Base-by-base conservation (phyloP, 192 early-diverging fungal genomes). In the Entomortierella beljakovae region DNA sequence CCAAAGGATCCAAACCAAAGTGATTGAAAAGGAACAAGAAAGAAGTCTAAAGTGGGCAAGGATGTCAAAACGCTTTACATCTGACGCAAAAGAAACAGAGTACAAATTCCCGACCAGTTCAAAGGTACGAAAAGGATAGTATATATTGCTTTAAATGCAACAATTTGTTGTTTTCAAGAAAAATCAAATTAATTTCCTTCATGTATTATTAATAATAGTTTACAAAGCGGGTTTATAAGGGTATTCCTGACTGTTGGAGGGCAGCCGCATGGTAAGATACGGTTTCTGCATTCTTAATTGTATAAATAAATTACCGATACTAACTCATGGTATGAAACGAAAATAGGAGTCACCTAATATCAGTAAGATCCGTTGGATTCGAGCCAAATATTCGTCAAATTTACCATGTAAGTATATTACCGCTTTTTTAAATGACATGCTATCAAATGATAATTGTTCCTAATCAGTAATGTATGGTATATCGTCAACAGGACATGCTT, bases 211-310 rank as follows among this genome's bases (percentile, higher is more conserved):
- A 8, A 43, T 15, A 49, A 15, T 49, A 88, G 84, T 87, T 89
- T 71, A 57, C 74, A 15, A 61, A 64, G 38, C 64, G 88, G n/a
- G 72, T 89, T 13, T 83, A 81, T 70, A 89, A 89, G 66, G 88
- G 88, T 11, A 83, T 89, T 38, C 88, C 88, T 20, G 86, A 89
- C 62, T 80, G 80, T 33, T 89, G 88, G 88, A 70, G 88, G 57
- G 71, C 82, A 34, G 84, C 83, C 42, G 86, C 83, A 57, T 89
- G 88, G 87, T 88, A 74, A 68, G 61, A 25, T 8, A 26, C 43
- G 3, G 43, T 3, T 46, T 20, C 43, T 46, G 3, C 37, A 6
- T 38, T 38, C 37, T 8, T 13, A 38, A 6, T 38, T 38, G 6
- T 6, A 8, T 38, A 38, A 38, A 38, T 38, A 38, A 38, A 46